Evolutionary conservation across 139 green algal species (phyloP).

Genomic region (Volvox africanus): DNA sequence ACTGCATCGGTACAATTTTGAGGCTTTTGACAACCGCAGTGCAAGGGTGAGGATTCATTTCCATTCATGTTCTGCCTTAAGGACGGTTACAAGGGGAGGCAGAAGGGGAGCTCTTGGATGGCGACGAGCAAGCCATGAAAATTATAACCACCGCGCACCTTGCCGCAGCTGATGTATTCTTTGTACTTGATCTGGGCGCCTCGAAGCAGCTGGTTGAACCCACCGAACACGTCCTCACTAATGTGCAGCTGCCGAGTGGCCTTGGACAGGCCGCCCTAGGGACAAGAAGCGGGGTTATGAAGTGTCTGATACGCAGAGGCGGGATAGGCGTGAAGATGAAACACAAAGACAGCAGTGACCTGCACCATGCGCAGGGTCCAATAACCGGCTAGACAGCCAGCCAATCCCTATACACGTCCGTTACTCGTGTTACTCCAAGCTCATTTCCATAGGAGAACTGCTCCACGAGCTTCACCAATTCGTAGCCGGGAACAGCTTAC

Average conservation of each 20-base stretch:
- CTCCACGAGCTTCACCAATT: background rate
- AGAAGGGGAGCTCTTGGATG: no score
- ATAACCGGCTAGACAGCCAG: no score
- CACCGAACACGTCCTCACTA: conserved; percentile 77
- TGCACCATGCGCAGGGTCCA: background rate
- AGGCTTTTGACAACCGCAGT: no score
- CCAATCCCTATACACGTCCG: no score
- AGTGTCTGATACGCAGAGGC: background rate
- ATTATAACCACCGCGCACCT: background rate
- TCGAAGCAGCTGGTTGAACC: conserved; percentile 81
- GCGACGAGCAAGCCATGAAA: no score
- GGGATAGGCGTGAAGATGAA: background rate
- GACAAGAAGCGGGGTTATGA: background rate
- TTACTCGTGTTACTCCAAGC: no score
- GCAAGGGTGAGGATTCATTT: no score
- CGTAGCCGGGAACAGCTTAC: no score
- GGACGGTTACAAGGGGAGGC: no score
- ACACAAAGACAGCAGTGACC: background rate
- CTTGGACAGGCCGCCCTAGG: conserved; percentile 52
- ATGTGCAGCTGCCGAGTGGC: conserved; percentile 66
- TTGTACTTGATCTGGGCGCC: conserved; percentile 82
- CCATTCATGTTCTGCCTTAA: no score
- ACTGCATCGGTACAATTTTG: no score
- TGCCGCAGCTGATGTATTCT: conserved; percentile 42
- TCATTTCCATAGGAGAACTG: no score